Base-by-base conservation (phyloP, 164 flowering plant species). In the Chloranthus sessilifolius region DNA sequence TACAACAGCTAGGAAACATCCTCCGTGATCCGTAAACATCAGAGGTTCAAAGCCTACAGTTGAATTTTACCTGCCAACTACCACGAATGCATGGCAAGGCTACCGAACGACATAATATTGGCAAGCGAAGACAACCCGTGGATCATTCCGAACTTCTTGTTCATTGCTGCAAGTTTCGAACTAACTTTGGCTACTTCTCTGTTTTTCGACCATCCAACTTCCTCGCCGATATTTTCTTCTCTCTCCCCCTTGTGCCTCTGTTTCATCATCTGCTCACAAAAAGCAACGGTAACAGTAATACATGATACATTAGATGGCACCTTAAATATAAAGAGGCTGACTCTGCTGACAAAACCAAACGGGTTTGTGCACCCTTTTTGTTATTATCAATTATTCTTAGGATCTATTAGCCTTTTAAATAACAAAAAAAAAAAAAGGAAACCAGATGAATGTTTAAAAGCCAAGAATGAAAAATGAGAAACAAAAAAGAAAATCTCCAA, bases 111-210 rank as follows among this genome's bases (percentile, higher is more conserved):
- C 61, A 83, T 35, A 38, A 89, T 80, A 54, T 89, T 89, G 16
- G 95, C 81, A 33, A 89, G 92, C 19, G 97, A 88, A 1, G 96
- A 89, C 28, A 89, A 51, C 1, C 97, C 92, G 44, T 89, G 97
- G 61, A 89, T 85, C 97, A 89, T 89, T 33, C 97, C 97, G 51
- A 89, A 89, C 63, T 89, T 89, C 84, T 89, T 89, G 77, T 89
- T 89, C 95, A 89, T 85, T 23, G 88, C 81, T 30, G 81, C 79
- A 55, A 89, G 88, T 67, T 89, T 77, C 44, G 97, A 89, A 40
- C 75, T 80, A 26, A 23, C 62, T 73, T 86, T 85, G 34, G 97
- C 92, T 19, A 38, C 79, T 60, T 85, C 86, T 57, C 23, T 47
- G 47, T 89, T 89, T 75, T 89, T 83, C 14, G 95, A 55, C 97